These are phyloP conservation scores for Cercospora zeae-maydis DNA, from an alignment of 2,329 filamentous ascomycete species.

Conservation along the genomic window DNA sequence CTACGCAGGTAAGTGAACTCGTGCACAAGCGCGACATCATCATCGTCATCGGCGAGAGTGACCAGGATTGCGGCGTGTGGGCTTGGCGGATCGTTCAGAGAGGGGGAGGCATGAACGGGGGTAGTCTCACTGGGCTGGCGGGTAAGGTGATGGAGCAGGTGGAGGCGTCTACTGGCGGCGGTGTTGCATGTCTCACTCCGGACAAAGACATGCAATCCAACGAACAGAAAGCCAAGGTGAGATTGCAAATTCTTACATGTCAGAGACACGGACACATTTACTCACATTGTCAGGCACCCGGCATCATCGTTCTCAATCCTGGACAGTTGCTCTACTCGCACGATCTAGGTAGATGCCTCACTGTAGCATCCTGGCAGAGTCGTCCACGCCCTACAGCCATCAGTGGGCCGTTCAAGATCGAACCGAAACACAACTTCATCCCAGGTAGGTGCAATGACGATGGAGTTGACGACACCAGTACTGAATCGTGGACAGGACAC, in stretches of 20 bases:
- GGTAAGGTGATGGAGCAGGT: conserved; percentile 38
- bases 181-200: not conserved
- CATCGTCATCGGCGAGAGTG: conserved; percentile 68
- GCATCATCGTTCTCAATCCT: conserved; percentile 71
- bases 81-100: conserved; percentile 65
- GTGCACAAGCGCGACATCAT: conserved; percentile 57
- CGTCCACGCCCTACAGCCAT: conserved; percentile 60
- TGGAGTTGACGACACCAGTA: not conserved
- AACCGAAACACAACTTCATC: conserved; percentile 58
- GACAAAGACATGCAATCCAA: not conserved
- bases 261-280: not conserved
- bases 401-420: conserved; percentile 53
- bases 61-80: conserved; percentile 70
- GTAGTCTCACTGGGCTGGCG: conserved; percentile 66
- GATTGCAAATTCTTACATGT: not conserved
- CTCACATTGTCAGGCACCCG: conserved; percentile 43
- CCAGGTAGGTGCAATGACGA: conserved; percentile 30
- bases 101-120: conserved; percentile 62
- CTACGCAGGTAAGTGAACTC: conserved; percentile 53
- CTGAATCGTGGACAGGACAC: conserved; percentile 46
- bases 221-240: not conserved
- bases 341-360: conserved; percentile 58
- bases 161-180: not conserved
- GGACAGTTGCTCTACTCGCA: conserved; percentile 77
- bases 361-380: conserved; percentile 53